Conservation (phyloP, 1,284 basidiomycete genomes). For the Irpex sp. region DNA sequence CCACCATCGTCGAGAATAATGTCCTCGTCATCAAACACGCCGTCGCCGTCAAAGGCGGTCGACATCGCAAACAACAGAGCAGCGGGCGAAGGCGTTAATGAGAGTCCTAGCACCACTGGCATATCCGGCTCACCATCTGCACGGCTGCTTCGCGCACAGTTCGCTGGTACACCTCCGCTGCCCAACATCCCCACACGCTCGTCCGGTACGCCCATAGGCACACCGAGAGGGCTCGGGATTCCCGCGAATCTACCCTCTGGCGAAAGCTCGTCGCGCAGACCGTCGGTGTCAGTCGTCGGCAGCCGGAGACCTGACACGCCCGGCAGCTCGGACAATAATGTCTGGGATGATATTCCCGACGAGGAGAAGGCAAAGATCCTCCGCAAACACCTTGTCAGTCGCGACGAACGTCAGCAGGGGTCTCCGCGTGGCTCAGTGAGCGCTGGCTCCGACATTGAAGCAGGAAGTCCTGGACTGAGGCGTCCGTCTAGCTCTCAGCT, state of each 20-base stretch:
- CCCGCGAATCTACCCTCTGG: conserved; percentile 11
- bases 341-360: conserved; percentile 59
- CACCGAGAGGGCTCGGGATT: conserved; percentile 22
- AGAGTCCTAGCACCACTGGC: conserved; percentile 16
- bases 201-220: conserved; percentile 27
- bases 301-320: conserved; percentile 25
- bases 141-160: conserved; percentile 55
- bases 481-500: conserved; percentile 33
- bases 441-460: conserved; percentile 23
- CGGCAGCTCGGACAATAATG: conserved; percentile 26
- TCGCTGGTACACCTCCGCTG: conserved; percentile 56
- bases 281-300: conserved; percentile 22
- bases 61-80: conserved; percentile 45
- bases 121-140: conserved; percentile 28
- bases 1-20: conserved; percentile 31
- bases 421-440: conserved; percentile 23
- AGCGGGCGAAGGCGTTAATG: conserved; percentile 23
- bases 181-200: conserved; percentile 58
- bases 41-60: conserved; percentile 53
- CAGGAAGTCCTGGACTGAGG: conserved; percentile 20
- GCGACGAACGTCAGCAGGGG: conserved; percentile 51
- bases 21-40: conserved; percentile 29
- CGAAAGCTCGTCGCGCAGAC: conserved; percentile 19
- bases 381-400: conserved; percentile 75
- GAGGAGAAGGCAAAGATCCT: conserved; percentile 85